These are phyloP conservation scores for Testicularia cyperi DNA, from an alignment of 1,284 basidiomycete genomes.

Conservation along the genomic window DNA sequence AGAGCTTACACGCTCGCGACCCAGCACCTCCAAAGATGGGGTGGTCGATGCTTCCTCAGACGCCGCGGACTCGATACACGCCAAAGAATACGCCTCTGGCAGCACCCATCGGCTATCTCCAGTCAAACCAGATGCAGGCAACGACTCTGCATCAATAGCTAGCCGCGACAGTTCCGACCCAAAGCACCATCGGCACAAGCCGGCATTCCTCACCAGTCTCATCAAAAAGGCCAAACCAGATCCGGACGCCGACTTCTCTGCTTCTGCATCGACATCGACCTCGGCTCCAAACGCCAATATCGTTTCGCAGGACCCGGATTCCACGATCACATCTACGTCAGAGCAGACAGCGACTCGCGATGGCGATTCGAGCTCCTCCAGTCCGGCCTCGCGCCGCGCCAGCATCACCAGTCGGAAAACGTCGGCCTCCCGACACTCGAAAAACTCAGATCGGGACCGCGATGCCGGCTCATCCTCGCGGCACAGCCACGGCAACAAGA, in stretches of 20 bases:
- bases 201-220: slow-evolving; percentile 9
- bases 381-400: slow-evolving; percentile 9
- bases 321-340: not conserved
- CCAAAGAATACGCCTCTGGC: slow-evolving; percentile 20
- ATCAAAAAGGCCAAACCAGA: slow-evolving; percentile 7
- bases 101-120: not conserved
- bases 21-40: not conserved
- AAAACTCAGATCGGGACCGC: slow-evolving; percentile 20
- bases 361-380: slow-evolving; percentile 5
- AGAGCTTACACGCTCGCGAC: not conserved
- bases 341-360: too few species aligned
- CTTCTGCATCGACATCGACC: too few species aligned
- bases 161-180: slow-evolving; percentile 8
- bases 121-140: slow-evolving; percentile 1
- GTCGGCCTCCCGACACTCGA: slow-evolving; percentile 6
- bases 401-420: slow-evolving; percentile 32
- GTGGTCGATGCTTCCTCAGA: not conserved
- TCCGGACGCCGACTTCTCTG: slow-evolving; percentile 2
- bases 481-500: slow-evolving; percentile 5
- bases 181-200: slow-evolving; percentile 7
- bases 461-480: too few species aligned
- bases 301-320: too few species aligned
- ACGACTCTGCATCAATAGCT: slow-evolving; percentile 14
- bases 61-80: slow-evolving; percentile 5
- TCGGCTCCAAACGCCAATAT: too few species aligned